phyloP scores from a whole-genome alignment of 352 stramenopile genomes.

The Pythium pectinolyticum region DNA sequence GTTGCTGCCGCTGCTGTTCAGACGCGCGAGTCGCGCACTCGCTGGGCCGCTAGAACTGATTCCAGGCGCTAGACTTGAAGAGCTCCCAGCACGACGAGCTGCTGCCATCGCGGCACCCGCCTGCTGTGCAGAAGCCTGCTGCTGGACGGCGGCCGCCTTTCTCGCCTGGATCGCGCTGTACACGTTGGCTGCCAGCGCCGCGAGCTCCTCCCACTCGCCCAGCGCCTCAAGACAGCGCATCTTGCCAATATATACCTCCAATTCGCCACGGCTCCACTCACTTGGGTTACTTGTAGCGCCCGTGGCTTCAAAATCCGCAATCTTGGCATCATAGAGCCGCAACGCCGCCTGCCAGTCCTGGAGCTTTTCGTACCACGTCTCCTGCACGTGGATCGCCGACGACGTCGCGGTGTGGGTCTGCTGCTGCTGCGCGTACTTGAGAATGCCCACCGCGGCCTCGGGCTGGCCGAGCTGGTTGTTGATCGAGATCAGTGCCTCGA shows the following conservation, averaged over 20 bases:
- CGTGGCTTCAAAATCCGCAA: slow-evolving; percentile 26
- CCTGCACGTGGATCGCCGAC: slow-evolving; percentile 88
- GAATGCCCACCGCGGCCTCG: slow-evolving; percentile 96
- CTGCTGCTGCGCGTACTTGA: slow-evolving; percentile 94
- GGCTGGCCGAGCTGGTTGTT: slow-evolving; percentile 97
- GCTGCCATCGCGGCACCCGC: neutral
- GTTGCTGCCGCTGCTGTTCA: slow-evolving; percentile 8
- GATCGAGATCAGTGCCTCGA: slow-evolving; percentile 98
- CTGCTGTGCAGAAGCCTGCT: no score
- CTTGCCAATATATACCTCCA: slow-evolving; percentile 95
- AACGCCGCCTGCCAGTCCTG: slow-evolving; percentile 96
- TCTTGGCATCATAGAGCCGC: slow-evolving; percentile 95
- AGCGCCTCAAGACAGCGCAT: slow-evolving; percentile 98
- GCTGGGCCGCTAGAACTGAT: neutral
- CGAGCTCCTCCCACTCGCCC: slow-evolving; percentile 89
- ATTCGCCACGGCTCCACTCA: no score
- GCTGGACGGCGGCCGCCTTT: slow-evolving; percentile 7
- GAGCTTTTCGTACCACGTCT: slow-evolving; percentile 98
- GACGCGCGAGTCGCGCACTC: neutral
- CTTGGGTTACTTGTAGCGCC: no score
- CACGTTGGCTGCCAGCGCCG: slow-evolving; percentile 44
- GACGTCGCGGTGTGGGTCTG: no score
- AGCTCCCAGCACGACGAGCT: slow-evolving; percentile 14
- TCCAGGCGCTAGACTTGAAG: neutral
- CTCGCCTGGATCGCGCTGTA: slow-evolving; percentile 21